Conservation (phyloP, 1,284 basidiomycete genomes). For the Dichomitus squalens region DNA sequence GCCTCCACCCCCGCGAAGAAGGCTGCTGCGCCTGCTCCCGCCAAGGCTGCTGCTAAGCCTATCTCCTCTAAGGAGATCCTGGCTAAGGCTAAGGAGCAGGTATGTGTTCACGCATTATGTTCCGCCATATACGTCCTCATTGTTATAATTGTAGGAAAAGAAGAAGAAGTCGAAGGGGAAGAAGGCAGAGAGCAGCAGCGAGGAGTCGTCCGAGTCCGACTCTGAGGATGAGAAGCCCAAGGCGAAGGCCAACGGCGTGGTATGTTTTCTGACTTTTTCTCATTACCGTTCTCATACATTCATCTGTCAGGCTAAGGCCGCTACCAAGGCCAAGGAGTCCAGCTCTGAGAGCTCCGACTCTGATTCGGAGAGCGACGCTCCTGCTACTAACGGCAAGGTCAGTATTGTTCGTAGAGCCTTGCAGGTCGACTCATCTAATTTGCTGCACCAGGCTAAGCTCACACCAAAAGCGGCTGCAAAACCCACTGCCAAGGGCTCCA, state of each 20-base stretch:
- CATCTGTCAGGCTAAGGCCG: constrained; percentile 1
- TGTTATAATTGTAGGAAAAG: constrained; percentile 3
- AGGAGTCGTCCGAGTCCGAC: constrained; percentile 27
- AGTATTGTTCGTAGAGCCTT: neutral
- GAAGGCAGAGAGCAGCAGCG: constrained; percentile 30
- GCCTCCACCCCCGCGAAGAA: constrained; percentile 29
- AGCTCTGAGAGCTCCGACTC: constrained; percentile 16
- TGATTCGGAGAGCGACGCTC: constrained; percentile 17
- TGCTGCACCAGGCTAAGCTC: constrained; percentile 12
- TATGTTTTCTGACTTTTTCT: constrained; percentile 1
- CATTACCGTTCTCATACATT: neutral
- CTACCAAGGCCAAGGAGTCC: constrained; percentile 21
- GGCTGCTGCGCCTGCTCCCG: constrained; percentile 17
- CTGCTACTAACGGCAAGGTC: constrained; percentile 22
- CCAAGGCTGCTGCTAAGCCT: constrained; percentile 26
- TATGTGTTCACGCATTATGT: constrained; percentile 8
- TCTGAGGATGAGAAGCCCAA: constrained; percentile 33
- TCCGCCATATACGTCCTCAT: neutral
- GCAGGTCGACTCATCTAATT: neutral
- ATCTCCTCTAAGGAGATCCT: constrained; percentile 37
- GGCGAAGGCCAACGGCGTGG: constrained; percentile 29
- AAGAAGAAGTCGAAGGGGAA: constrained; percentile 32
- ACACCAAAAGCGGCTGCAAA: constrained; percentile 18
- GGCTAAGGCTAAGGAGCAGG: constrained; percentile 32
- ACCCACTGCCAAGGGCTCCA: constrained; percentile 16